Conservation (phyloP, 805 yeast species). For the Hanseniaspora guilliermondii region DNA sequence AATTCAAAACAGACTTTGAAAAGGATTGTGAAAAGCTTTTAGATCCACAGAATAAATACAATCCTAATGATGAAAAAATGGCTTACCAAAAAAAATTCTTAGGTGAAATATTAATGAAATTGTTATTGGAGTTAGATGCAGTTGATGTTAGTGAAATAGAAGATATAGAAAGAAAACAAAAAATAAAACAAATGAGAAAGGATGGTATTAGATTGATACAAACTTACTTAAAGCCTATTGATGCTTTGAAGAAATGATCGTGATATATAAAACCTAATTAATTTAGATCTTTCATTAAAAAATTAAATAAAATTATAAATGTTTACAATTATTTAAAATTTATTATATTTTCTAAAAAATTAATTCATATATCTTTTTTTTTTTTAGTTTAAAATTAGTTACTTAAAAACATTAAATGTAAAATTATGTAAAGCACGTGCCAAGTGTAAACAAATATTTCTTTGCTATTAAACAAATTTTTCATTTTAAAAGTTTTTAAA, state of each 20-base stretch:
- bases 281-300: background rate
- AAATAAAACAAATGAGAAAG: slow-evolving; percentile 47
- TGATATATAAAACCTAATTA: background rate
- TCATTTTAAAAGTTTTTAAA: too few relatives aligned
- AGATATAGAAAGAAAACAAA: slow-evolving; percentile 34
- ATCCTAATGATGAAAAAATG: slow-evolving; percentile 21
- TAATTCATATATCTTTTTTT: too few relatives aligned
- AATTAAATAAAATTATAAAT: too few relatives aligned
- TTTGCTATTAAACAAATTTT: too few relatives aligned
- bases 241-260: slow-evolving; percentile 21
- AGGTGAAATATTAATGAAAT: slow-evolving; percentile 56
- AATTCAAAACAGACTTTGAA: slow-evolving; percentile 23
- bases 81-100: slow-evolving; percentile 43
- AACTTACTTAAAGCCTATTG: slow-evolving; percentile 43
- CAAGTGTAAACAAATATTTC: background rate
- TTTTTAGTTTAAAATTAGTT: too few relatives aligned
- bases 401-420: background rate
- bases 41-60: slow-evolving; percentile 18
- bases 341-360: background rate
- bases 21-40: slow-evolving; percentile 16
- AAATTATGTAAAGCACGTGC: background rate
- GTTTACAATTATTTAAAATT: background rate
- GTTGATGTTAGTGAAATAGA: slow-evolving; percentile 34
- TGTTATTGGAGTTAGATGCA: slow-evolving; percentile 54
- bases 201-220: slow-evolving; percentile 50